Percentiles rank a stretch among this genome's conserved stretches.
phyloP scores from a whole-genome alignment of 1,284 basidiomycete genomes.

The Blastosporella zonata region DNA sequence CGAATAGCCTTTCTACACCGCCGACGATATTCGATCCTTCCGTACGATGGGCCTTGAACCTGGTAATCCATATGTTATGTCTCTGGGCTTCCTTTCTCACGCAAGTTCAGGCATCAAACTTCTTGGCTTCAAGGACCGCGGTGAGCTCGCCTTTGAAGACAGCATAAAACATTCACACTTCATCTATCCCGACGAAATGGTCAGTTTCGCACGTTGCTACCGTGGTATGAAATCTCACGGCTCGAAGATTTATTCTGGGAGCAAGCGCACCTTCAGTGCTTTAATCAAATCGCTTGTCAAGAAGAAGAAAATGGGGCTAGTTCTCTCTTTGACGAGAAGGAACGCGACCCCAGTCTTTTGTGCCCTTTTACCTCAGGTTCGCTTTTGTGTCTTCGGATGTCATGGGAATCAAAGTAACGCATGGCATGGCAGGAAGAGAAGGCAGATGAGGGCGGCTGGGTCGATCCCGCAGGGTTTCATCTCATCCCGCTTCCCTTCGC shows the following conservation, averaged over 20 bases:
- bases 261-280: slow-evolving; percentile 88
- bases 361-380: slow-evolving; percentile 84
- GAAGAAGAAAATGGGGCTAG: slow-evolving; percentile 83
- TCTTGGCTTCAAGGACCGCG: slow-evolving; percentile 86
- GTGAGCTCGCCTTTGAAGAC: slow-evolving; percentile 76
- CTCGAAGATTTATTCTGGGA: slow-evolving; percentile 77
- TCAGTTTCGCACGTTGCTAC: slow-evolving; percentile 30
- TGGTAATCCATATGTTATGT: slow-evolving; percentile 37
- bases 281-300: slow-evolving; percentile 81
- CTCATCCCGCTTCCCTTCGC: slow-evolving; percentile 89
- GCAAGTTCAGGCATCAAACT: slow-evolving; percentile 68
- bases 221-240: not conserved
- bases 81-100: not conserved
- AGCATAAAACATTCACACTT: slow-evolving; percentile 92
- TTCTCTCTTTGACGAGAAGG: slow-evolving; percentile 66
- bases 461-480: slow-evolving; percentile 89
- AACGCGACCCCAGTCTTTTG: slow-evolving; percentile 82
- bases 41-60: slow-evolving; percentile 77
- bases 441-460: slow-evolving; percentile 70
- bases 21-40: slow-evolving; percentile 82
- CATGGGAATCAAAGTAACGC: not conserved
- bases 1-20: slow-evolving; percentile 74
- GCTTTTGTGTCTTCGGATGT: not conserved
- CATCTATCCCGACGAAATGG: slow-evolving; percentile 90
- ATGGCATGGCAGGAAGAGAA: slow-evolving; percentile 59